Base-by-base conservation (phyloP, 2,329 filamentous ascomycete genomes). In the Epichloe baconii region DNA sequence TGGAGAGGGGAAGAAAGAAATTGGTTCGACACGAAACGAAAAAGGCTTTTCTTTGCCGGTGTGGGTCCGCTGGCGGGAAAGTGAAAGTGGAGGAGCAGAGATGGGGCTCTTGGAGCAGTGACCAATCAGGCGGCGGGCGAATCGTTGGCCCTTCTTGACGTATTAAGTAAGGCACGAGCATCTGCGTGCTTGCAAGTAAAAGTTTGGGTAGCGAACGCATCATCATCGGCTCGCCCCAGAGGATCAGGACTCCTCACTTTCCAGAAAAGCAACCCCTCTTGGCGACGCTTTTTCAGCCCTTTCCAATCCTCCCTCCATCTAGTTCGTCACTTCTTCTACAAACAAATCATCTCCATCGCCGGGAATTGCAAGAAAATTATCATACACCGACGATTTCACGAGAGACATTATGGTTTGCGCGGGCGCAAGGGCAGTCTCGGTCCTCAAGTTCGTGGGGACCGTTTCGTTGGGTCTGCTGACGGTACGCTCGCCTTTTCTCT, bases 361-460 rank as follows among this genome's bases (percentile, higher is more conserved):
- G 26, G 10, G 26, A 5, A 1, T 44, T 37, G 2, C 45, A 23
- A 12, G 21, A 35, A 17, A 4, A 35, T n/a, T 15, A 37, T 37
- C 12, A 31, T 31, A 44, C 17, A 12, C 47, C 38, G 38, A 21
- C 19, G 11, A 23, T 21, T 19, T 43, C n/a, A 7, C 11, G 19
- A 44, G 26, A 14, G 5, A 44, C 47, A 41, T 31, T 68, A 86
- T 88, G 79, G 75, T 80, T 60, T 80, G 78, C 60, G 81, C 76
- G 61, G 80, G 82, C 50, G 55, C 53, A 43, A 54, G 52, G 47
- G 52, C 56, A 63, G 75, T 95, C 63, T 83, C 87, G 51, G 71
- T 85, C 67, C 81, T 86, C 72, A 96, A 97, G 73, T 95, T 96
- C 67, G 85, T 96, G 59, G 91, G 91, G 63, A 94, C 88, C 48